Evolutionary conservation across 257 asterid genomes (phyloP), one percentile per base, ranked within the genome.

Genomic region (Fraxinus americana): DNA sequence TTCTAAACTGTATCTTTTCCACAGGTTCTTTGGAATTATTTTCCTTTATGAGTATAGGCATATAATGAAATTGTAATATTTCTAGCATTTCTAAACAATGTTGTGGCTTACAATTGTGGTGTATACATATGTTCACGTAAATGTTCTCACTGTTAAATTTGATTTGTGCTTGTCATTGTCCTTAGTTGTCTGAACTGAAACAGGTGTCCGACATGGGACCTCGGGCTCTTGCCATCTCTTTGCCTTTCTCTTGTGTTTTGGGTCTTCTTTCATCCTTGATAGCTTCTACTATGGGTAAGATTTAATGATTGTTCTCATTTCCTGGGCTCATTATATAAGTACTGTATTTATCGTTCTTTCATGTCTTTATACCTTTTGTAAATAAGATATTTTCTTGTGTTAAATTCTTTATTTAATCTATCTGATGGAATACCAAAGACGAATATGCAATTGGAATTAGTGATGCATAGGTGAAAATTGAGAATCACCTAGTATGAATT

Each of bases 191-290:
- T 80, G 66, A 36, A 71, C 61, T n/a, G 45, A 73, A 38, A 82
- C 92, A 95, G 99, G 97, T 95, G 45, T 72, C 96, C 23, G 97
- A 90, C 82, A 84, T 91, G 91, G 97, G 96, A 35, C 86, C 96
- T 82, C 92, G 96, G 77, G 99, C 99, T 74, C 99, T 95, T 69
- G 97, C 98, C 69, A 85, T 95, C 78, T 90, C 99, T 23, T 84
- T 95, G 83, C 99, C 99, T 71, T 92, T 95, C 80, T 89, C 99
- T 32, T 90, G 93, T 84, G 97, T 84, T 76, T 88, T 95, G 77
- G 98, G 99, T 74, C 89, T 95, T 82, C 83, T 95, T 78, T 95
- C 99, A 79, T 89, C 98, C 76, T 85, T 95, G 96, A 93, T 95
- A 75, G 97, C 99, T 29, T 91, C 99, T 76, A 91, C 98, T 0